phyloP scores from a whole-genome alignment of 768 basidiomycete species.

The Cyathus striatus region DNA sequence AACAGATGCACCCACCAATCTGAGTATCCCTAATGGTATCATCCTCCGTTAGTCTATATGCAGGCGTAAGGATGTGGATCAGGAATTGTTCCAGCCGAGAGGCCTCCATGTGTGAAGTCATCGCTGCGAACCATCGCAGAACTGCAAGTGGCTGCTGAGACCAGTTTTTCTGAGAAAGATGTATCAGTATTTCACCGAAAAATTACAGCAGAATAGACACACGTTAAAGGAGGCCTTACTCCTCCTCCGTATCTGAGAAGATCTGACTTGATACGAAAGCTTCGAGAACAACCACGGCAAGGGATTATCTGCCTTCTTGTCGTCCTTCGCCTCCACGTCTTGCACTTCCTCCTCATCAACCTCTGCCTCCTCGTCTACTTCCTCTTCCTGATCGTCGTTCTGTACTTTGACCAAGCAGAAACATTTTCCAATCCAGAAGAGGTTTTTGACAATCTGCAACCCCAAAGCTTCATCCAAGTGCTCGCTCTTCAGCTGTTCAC shows the following conservation, averaged over 20 bases:
- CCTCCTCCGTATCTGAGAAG: constrained; percentile 66
- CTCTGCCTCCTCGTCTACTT: constrained; percentile 21
- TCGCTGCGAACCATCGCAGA: constrained; percentile 92
- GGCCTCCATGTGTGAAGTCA: constrained; percentile 67
- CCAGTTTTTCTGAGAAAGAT: constrained; percentile 64
- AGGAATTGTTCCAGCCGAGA: constrained; percentile 61
- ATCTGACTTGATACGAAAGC: constrained; percentile 81
- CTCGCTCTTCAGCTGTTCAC: constrained; percentile 75
- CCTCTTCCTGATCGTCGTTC: constrained; percentile 21
- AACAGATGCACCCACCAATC: constrained; percentile 55
- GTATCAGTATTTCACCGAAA: constrained; percentile 1
- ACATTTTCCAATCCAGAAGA: constrained; percentile 89
- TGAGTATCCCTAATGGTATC: constrained; percentile 73
- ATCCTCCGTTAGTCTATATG: constrained; percentile 86
- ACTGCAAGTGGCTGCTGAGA: constrained; percentile 73
- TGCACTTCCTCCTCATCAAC: constrained; percentile 18
- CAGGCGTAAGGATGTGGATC: constrained; percentile 79
- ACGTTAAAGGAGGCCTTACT: constrained; percentile 46
- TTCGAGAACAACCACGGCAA: constrained; percentile 94
- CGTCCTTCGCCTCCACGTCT: constrained; percentile 12
- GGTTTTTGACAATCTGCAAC: constrained; percentile 86
- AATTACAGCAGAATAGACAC: constrained; percentile 13
- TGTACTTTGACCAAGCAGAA: constrained; percentile 45
- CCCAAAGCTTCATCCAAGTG: constrained; percentile 69
- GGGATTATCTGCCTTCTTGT: constrained; percentile 38